phyloP scores from a whole-genome alignment of 2,329 filamentous ascomycete genomes.

The Botryotinia globosa region DNA sequence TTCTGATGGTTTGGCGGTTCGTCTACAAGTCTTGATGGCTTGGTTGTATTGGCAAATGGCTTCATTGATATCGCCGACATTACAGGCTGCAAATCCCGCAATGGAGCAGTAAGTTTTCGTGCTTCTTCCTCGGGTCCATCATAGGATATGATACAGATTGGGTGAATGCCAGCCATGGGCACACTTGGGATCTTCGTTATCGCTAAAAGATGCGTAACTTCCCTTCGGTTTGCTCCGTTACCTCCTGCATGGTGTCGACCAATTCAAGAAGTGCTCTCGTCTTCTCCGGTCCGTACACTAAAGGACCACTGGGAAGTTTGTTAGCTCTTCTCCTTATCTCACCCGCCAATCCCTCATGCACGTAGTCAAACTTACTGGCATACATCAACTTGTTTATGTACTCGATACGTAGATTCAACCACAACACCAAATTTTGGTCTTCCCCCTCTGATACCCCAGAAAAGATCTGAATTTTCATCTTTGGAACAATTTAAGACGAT shows the following conservation, averaged over 20 bases:
- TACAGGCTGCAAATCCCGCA: background rate
- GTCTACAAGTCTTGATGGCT: background rate
- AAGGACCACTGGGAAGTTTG: background rate
- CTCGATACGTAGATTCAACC: background rate
- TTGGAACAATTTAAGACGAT: background rate
- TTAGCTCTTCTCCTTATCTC: background rate
- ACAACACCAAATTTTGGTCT: background rate
- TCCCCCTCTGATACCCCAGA: background rate
- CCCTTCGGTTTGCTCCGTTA: background rate
- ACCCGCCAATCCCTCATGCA: background rate
- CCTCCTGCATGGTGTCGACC: background rate
- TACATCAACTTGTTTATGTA: background rate
- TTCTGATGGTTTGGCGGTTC: background rate
- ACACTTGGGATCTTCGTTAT: background rate
- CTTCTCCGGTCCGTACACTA: background rate
- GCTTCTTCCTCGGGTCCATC: background rate
- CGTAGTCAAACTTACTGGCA: background rate
- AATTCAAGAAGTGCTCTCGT: background rate
- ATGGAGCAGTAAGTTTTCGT: background rate
- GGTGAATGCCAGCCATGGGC: background rate
- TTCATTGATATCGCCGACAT: background rate
- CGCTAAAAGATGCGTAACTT: background rate
- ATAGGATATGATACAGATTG: background rate
- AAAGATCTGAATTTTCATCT: background rate
- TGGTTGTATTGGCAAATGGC: background rate